Percentiles rank a stretch among this genome's conserved stretches.
Conservation (phyloP, 768 basidiomycete species). For the Mycena vulgaris region DNA sequence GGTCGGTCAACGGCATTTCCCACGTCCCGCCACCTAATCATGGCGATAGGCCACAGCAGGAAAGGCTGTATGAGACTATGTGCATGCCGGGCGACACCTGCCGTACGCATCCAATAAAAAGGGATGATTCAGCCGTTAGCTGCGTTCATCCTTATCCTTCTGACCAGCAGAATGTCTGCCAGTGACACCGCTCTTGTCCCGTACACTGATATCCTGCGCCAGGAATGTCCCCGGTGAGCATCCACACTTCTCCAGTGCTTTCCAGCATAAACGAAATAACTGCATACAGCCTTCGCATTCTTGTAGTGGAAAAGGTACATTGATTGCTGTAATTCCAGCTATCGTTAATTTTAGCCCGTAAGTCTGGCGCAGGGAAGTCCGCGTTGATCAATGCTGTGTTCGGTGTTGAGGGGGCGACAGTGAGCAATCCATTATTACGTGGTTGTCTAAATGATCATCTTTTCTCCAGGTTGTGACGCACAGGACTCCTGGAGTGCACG, state of each 20-base stretch:
- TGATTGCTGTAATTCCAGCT: neutral
- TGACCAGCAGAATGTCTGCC: neutral
- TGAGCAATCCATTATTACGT: constrained; percentile 1
- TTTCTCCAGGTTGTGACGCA: too few species aligned
- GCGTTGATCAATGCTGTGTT: constrained; percentile 24
- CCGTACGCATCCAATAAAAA: too few species aligned
- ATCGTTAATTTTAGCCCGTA: neutral
- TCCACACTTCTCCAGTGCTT: neutral
- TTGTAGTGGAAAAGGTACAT: constrained; percentile 20
- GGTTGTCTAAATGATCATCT: neutral
- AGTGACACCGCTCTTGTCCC: constrained; percentile 3
- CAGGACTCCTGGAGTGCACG: neutral
- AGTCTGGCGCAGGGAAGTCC: constrained; percentile 24
- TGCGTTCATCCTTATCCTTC: neutral
- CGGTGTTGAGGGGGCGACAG: constrained; percentile 17
- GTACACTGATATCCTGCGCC: constrained; percentile 20
- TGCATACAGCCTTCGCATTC: constrained; percentile 23
- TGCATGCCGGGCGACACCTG: too few species aligned
- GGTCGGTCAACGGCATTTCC: too few species aligned
- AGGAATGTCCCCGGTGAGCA: constrained; percentile 22
- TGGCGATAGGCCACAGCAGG: too few species aligned
- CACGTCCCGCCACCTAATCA: too few species aligned
- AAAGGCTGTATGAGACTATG: too few species aligned
- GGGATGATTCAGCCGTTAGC: too few species aligned
- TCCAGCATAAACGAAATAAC: neutral